Evolutionary conservation across 495 filamentous ascomycete genomes (phyloP), one percentile per base, ranked within the genome.

Genomic region (Talaromyces trachyspermus): DNA sequence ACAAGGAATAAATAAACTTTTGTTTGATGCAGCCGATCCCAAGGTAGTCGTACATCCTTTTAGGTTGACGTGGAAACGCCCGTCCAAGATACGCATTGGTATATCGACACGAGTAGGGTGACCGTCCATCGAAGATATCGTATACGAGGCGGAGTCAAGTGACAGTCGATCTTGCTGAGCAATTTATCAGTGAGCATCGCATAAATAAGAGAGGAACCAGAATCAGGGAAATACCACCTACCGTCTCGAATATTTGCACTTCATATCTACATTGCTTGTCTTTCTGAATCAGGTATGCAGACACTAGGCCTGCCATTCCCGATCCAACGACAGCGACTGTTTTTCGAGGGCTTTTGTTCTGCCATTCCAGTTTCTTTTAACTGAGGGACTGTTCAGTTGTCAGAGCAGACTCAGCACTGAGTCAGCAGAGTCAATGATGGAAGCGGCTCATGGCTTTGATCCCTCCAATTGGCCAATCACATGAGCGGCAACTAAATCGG

Each of bases 21-120:
- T 70, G 66, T 15, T 58, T 50, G 14, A 60, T 57, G 54, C 71
- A 78, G 22, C 57, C 36, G 9, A 80, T 43, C 15, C 6, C 42
- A 8, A 36, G 27, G 12, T 9, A 20, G 35, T 38, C 35, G 17
- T 38, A 38, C 35, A 12, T 39, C 48, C 14, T 35, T 36, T 11
- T 23, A 43, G 11, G 44, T 19, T 59, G 55, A 60, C 61, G 44
- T 80, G 77, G 56, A 69, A 81, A 18, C 74, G 72, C 12, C 63
- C 74, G 5, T 73, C 70, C 43, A 79, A 74, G 2, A 70, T 69
- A 27, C 76, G 75, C 74, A 79, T 79, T 14, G 78, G 78, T n/a
- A 80, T 53, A 60, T 80, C 76, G 19, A 74, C 52, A 42, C 74
- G 61, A 33, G 33, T 47, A 15, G 40, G 32, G 5, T 23, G 39